Conservation (phyloP, 768 basidiomycete species). For the Cystobasidium onofrii region DNA sequence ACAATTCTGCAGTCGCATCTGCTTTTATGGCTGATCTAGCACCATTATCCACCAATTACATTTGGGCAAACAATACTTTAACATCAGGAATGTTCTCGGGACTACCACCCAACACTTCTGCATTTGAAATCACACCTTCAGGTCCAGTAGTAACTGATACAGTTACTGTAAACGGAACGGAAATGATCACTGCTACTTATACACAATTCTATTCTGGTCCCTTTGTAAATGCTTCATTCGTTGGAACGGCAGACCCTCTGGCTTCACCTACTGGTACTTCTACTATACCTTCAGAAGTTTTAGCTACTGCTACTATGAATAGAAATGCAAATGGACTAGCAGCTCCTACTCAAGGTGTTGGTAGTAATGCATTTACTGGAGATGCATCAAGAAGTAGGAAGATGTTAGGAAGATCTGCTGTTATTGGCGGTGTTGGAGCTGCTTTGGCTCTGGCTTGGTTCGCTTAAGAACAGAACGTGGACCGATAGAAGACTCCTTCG, state of each 20-base stretch:
- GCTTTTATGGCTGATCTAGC: slow-evolving; percentile 34
- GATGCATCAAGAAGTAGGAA: not conserved
- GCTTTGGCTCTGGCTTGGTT: not conserved
- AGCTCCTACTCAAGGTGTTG: not conserved
- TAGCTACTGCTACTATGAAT: not conserved
- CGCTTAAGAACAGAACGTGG: too few relatives aligned
- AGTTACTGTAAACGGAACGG: slow-evolving; percentile 5
- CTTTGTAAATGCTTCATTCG: not conserved
- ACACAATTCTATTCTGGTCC: slow-evolving; percentile 21
- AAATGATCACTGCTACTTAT: not conserved
- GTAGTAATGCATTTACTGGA: not conserved
- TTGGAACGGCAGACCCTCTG: slow-evolving; percentile 7
- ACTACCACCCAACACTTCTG: slow-evolving; percentile 13
- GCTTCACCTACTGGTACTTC: slow-evolving; percentile 11
- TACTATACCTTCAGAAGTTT: not conserved
- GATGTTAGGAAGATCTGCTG: not conserved
- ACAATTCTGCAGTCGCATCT: slow-evolving; percentile 35
- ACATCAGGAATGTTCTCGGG: not conserved
- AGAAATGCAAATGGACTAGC: not conserved
- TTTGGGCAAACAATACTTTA: slow-evolving; percentile 35
- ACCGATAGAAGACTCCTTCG: too few relatives aligned
- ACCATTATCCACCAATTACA: slow-evolving; percentile 32
- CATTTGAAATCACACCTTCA: slow-evolving; percentile 7
- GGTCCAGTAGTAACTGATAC: not conserved
- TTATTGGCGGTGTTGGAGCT: not conserved